phyloP scores from a whole-genome alignment of 495 filamentous ascomycete species.

The Penicillium verhagenii region DNA sequence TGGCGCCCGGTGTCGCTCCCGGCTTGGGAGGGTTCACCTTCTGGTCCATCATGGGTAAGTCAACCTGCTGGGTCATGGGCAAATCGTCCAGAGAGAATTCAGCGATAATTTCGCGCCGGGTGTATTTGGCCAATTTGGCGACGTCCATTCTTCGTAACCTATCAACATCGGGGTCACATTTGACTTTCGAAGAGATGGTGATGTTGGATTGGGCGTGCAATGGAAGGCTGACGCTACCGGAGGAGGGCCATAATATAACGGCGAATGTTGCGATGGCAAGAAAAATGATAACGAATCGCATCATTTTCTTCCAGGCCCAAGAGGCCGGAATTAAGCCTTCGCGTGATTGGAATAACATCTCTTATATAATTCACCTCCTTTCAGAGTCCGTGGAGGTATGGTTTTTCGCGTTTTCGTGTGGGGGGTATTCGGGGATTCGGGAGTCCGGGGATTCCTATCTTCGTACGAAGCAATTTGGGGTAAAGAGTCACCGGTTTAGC shows the following conservation, averaged over 20 bases:
- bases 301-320: conserved; percentile 37
- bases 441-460: conserved; percentile 7
- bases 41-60: conserved; percentile 33
- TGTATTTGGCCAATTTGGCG: conserved; percentile 35
- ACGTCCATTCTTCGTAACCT: conserved; percentile 31
- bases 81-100: conserved; percentile 27
- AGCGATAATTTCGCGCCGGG: conserved; percentile 42
- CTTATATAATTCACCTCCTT: not conserved
- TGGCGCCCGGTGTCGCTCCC: conserved; percentile 1
- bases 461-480: conserved; percentile 5
- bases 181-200: conserved; percentile 32
- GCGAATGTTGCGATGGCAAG: conserved; percentile 20
- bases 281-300: conserved; percentile 25
- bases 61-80: conserved; percentile 33
- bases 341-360: conserved; percentile 30
- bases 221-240: conserved; percentile 14
- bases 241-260: conserved; percentile 30
- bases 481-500: conserved; percentile 4
- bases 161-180: conserved; percentile 35
- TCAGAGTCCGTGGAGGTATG: not conserved
- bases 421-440: conserved; percentile 4
- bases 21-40: not conserved
- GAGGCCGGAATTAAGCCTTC: conserved; percentile 31
- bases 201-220: conserved; percentile 32
- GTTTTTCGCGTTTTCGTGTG: not conserved